phyloP scores from a whole-genome alignment of 257 asterid species.

The Salvia splendens region DNA sequence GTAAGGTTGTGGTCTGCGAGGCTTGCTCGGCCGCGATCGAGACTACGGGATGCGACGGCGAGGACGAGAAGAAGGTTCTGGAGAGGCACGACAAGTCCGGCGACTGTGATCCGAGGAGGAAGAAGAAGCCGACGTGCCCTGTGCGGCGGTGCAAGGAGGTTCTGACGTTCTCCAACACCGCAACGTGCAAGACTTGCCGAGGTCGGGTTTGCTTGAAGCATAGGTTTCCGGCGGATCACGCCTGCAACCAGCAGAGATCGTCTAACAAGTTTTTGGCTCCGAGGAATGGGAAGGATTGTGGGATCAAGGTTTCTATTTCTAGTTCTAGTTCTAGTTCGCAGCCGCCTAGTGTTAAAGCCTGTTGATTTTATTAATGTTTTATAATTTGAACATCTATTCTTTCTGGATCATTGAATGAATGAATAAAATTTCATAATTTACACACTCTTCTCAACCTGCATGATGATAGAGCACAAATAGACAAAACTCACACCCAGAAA shows the following conservation, averaged over 20 bases:
- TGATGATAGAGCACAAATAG: neutral
- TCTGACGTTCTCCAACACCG: constrained; percentile 84
- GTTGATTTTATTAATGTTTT: constrained; percentile 31
- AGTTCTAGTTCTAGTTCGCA: constrained; percentile 26
- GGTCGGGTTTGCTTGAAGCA: constrained; percentile 76
- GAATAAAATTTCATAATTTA: neutral
- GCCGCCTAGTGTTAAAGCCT: constrained; percentile 47
- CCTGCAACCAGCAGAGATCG: constrained; percentile 40
- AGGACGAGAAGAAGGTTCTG: constrained; percentile 56
- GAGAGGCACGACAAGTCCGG: constrained; percentile 66
- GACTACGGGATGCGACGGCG: constrained; percentile 55
- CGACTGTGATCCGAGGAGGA: constrained; percentile 79
- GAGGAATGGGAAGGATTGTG: constrained; percentile 70
- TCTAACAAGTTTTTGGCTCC: constrained; percentile 56
- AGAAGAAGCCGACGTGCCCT: constrained; percentile 68
- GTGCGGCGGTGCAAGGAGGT: constrained; percentile 67
- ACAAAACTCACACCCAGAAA: neutral
- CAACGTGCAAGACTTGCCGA: constrained; percentile 63
- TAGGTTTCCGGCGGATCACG: constrained; percentile 79
- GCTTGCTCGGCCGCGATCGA: constrained; percentile 70
- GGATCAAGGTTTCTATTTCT: constrained; percentile 40
- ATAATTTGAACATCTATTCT: neutral
- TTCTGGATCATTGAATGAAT: neutral
- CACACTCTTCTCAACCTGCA: neutral
- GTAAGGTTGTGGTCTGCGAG: constrained; percentile 75